These are phyloP conservation scores for Pholiota microspora DNA, from an alignment of 768 basidiomycete species.

Conservation along the genomic window DNA sequence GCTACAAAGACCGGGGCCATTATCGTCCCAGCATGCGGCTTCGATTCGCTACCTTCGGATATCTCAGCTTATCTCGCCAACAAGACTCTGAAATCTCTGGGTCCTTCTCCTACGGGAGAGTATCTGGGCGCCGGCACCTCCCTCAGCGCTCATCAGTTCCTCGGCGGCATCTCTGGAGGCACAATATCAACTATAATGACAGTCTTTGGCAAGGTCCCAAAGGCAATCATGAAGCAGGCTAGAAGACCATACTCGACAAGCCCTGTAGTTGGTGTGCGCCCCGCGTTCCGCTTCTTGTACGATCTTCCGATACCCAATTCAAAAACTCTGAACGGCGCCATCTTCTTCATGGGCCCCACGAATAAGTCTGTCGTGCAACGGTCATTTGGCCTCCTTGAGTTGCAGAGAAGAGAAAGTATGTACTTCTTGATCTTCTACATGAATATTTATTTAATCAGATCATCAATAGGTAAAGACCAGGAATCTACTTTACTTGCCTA, in stretches of 20 bases:
- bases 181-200: conserved; percentile 46
- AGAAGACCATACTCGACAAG: conserved; percentile 35
- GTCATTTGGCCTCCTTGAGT: conserved; percentile 43
- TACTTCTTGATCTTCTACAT: background rate
- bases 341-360: conserved; percentile 39
- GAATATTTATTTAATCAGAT: background rate
- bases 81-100: conserved; percentile 55
- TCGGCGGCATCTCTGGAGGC: conserved; percentile 62
- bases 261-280: conserved; percentile 30
- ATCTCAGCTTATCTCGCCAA: conserved; percentile 65
- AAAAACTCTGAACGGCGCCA: conserved; percentile 29
- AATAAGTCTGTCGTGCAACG: conserved; percentile 45
- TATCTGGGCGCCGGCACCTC: conserved; percentile 48
- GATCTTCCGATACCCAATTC: conserved; percentile 35
- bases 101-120: conserved; percentile 13
- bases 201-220: conserved; percentile 36
- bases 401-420: conserved; percentile 24
- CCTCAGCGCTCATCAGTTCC: conserved; percentile 46
- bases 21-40: conserved; percentile 77
- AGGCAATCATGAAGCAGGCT: conserved; percentile 30
- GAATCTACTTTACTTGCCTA: conserved; percentile 35
- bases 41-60: conserved; percentile 81
- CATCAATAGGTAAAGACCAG: conserved; percentile 12
- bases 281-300: conserved; percentile 32
- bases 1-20: conserved; percentile 71